Percentiles rank a stretch among this genome's conserved stretches.
These are phyloP conservation scores for Pilasporangium apinafurcum DNA, from an alignment of 352 stramenopile genomes.

Conservation along the genomic window DNA sequence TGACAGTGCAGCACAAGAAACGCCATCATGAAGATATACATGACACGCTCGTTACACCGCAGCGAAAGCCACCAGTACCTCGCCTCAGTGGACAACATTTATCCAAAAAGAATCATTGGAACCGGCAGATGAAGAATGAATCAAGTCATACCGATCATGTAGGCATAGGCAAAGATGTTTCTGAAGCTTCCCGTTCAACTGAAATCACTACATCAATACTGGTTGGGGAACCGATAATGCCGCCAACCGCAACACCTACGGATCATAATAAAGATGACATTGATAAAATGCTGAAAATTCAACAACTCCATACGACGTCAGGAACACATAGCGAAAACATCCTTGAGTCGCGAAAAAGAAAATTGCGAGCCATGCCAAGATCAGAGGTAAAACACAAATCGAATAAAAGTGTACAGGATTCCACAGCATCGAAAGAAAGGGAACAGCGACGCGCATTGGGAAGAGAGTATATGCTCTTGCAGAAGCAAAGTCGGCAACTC, in stretches of 20 bases:
- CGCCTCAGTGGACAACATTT: constrained; percentile 23
- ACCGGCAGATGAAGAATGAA: neutral
- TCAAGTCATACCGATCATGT: too few species aligned
- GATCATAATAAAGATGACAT: too few species aligned
- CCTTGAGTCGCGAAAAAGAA: constrained; percentile 14
- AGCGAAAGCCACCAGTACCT: constrained; percentile 51
- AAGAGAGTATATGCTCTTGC: constrained; percentile 60
- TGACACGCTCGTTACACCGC: constrained; percentile 12
- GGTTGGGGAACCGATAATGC: constrained; percentile 6
- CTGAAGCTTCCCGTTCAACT: neutral
- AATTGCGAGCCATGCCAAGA: neutral
- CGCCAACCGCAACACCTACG: too few species aligned
- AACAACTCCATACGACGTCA: too few species aligned
- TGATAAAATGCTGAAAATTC: too few species aligned
- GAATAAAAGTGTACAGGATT: constrained; percentile 9
- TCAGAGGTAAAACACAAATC: neutral
- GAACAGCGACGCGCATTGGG: constrained; percentile 44
- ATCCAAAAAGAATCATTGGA: neutral
- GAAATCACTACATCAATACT: constrained; percentile 18
- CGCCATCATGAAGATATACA: neutral
- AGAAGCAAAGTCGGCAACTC: constrained; percentile 41
- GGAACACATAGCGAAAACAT: too few species aligned
- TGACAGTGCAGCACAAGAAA: neutral
- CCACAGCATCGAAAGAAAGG: constrained; percentile 14
- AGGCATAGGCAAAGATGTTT: too few species aligned